Base-by-base conservation (phyloP, 1,139 yeast species). In the Geotrichum histeridarum region DNA sequence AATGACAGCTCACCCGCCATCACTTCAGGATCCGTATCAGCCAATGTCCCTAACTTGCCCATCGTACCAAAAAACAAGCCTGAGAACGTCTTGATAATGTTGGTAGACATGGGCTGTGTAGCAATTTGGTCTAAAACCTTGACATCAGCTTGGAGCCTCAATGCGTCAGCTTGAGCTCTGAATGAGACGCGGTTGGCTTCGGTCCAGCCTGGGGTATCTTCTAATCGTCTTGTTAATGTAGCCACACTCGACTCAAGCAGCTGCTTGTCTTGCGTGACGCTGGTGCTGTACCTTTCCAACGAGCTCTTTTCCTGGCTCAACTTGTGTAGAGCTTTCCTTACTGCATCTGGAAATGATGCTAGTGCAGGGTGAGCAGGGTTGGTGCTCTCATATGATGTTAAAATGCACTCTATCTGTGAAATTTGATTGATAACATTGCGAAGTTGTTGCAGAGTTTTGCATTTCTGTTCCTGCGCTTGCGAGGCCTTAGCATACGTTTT, bases 161-260 rank as follows among this genome's bases (percentile, higher is more conserved):
- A 54, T 47, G 55, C 48, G 7, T 62, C 60, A 7, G 61, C 63
- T 38, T 58, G 61, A 4, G 54, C 51, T 8, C 59, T 50, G 48
- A 65, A 65, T 22, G 51, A 37, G 15, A 51, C 51, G 22, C 56
- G 46, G 50, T 61, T 62, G 8, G 53, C 54, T 9, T 50, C 55
- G 8, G 63, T 56, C 65, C 66, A 64, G 12, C 67, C 68, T 12
- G 60, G 51, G 33, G 61, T 61, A 42, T 61, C 63, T 33, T 55
- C 54, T 33, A 65, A 50, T n/a, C 62, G 57, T n/a, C 62, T 56
- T n/a, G 54, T 48, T 30, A 60, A 55, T 6, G 41, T 46, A n/a
- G 43, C 39, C 9, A 44, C 39, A 1, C 48, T 42, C 4, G 38
- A n/a, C 8, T 48, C 56, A 6, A 50, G 27, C 14, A 41, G 38